phyloP scores from a whole-genome alignment of 1,284 basidiomycete genomes.

The Melampsora abietis-canadensis region DNA sequence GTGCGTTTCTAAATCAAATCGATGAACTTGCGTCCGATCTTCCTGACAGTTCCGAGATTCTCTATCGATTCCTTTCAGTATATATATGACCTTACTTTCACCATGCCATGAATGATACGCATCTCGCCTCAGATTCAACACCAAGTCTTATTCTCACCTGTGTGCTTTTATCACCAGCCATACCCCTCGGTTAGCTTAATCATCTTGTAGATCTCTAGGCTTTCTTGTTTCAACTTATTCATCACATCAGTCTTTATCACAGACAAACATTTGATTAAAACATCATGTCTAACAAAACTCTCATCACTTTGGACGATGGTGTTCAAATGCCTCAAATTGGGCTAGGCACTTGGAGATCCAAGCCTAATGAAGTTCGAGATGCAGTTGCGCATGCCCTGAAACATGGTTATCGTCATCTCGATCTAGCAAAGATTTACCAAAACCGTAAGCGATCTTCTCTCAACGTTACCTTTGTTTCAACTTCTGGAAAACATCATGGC shows the following conservation, averaged over 20 bases:
- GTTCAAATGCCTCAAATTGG: slow-evolving; percentile 37
- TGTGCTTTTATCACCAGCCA: too few relatives aligned
- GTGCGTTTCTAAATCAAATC: too few relatives aligned
- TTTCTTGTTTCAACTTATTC: background rate
- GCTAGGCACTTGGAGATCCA: slow-evolving; percentile 41
- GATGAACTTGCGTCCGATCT: too few relatives aligned
- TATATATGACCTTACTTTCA: too few relatives aligned
- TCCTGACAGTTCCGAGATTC: too few relatives aligned
- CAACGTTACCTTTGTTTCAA: background rate
- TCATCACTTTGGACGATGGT: slow-evolving; percentile 3
- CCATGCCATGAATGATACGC: too few relatives aligned
- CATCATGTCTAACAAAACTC: slow-evolving; percentile 4
- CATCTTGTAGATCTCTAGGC: too few relatives aligned
- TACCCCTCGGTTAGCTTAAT: too few relatives aligned
- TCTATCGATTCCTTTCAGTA: too few relatives aligned
- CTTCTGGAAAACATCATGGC: background rate
- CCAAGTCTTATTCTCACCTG: too few relatives aligned
- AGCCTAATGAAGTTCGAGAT: slow-evolving; percentile 39
- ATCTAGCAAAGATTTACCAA: slow-evolving; percentile 38
- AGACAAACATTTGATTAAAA: background rate
- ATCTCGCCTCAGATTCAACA: too few relatives aligned
- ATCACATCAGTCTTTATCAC: background rate
- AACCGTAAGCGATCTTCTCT: slow-evolving; percentile 27
- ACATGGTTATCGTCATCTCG: slow-evolving; percentile 40
- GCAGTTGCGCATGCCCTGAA: slow-evolving; percentile 41